phyloP scores from a whole-genome alignment of 176 grass and related monocot species.

The Oryza australiensis region DNA sequence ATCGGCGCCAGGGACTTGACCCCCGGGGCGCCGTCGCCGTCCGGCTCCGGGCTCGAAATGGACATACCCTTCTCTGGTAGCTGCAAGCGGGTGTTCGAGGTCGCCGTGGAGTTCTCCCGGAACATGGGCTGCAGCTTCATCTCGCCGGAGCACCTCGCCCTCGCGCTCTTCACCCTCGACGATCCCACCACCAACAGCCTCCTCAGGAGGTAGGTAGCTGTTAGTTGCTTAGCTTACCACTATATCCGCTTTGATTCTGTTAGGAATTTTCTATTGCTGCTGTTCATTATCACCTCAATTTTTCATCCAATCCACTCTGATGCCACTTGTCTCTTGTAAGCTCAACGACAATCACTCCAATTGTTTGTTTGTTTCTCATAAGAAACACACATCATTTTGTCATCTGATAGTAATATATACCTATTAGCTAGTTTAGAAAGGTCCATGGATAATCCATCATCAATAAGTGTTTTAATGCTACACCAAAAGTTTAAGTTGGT shows the following conservation, averaged over 20 bases:
- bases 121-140: conserved; percentile 85
- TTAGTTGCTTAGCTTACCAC: not conserved
- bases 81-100: conserved; percentile 69
- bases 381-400: not conserved
- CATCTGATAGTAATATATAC: conserved; percentile 6
- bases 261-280: not conserved
- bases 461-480: not conserved
- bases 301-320: not conserved
- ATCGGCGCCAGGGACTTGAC: conserved; percentile 23
- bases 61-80: conserved; percentile 68
- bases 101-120: conserved; percentile 61
- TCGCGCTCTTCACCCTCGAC: conserved; percentile 72
- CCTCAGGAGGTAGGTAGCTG: conserved; percentile 61
- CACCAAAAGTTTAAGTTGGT: not conserved
- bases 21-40: not conserved
- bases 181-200: conserved; percentile 71
- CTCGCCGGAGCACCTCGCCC: conserved; percentile 77
- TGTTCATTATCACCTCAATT: not conserved
- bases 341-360: not conserved
- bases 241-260: not conserved
- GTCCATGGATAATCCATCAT: not conserved
- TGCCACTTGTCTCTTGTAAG: not conserved
- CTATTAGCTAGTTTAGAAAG: not conserved
- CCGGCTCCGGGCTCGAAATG: conserved; percentile 40
- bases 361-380: not conserved